Evolutionary conservation across 805 yeast species (phyloP).

Genomic region (Saccharomycopsis schoenii): DNA sequence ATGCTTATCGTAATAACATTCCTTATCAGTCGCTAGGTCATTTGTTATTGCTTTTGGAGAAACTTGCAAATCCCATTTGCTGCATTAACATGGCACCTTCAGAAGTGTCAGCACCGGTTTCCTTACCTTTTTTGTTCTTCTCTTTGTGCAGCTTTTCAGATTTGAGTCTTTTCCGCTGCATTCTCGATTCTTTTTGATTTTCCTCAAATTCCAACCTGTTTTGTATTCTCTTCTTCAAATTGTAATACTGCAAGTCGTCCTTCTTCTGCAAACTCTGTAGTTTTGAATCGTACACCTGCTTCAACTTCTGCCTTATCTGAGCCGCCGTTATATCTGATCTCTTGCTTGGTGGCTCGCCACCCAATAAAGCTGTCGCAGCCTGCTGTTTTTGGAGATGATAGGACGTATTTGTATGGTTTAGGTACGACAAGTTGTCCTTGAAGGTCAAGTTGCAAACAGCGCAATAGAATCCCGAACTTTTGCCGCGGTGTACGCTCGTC

Average conservation of each 20-base stretch:
- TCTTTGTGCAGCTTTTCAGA: not conserved
- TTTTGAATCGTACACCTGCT: constrained; percentile 5
- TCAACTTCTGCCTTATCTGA: constrained; percentile 11
- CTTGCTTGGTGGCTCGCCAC: not conserved
- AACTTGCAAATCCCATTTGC: constrained; percentile 9
- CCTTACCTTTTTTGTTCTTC: not conserved
- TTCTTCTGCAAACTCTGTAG: constrained; percentile 5
- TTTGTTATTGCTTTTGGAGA: not conserved
- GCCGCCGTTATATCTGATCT: constrained; percentile 12
- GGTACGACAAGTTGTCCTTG: constrained; percentile 70
- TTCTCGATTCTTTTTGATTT: not conserved
- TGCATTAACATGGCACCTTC: not conserved
- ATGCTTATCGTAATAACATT: too few relatives aligned
- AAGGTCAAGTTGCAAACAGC: constrained; percentile 69
- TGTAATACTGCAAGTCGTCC: constrained; percentile 11
- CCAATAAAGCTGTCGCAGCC: constrained; percentile 23
- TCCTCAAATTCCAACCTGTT: constrained; percentile 10
- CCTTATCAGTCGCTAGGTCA: not conserved
- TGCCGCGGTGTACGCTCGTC: constrained; percentile 33
- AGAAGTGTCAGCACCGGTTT: too few relatives aligned
- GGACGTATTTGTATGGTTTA: constrained; percentile 76
- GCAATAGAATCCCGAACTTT: constrained; percentile 78
- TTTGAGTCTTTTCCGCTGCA: constrained; percentile 3
- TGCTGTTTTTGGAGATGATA: constrained; percentile 41
- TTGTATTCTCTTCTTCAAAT: constrained; percentile 14